Evolutionary conservation across 768 basidiomycete genomes (phyloP), one percentile per base, ranked within the genome.

Genomic region (Xerocomellus dryophilus): DNA sequence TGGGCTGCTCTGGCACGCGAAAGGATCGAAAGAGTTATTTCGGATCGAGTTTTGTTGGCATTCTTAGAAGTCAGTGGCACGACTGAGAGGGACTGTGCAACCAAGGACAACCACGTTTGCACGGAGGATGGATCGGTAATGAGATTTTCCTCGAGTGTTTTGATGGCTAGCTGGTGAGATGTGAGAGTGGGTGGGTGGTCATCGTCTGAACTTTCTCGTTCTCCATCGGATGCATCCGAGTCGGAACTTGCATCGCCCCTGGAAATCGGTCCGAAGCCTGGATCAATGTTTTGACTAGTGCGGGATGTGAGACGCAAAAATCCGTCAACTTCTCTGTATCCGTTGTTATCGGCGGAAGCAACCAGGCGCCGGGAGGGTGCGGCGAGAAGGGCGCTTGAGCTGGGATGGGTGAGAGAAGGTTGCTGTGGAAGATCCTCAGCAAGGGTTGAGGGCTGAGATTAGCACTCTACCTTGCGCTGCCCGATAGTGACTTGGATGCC

Each of bases 21-120:
- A 29, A 92, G 74, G 29, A 93, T 74, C 4, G 90, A 81, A 15
- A 87, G 61, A 3, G 87, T 72, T 52, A 91, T 83, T 59, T 93
- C 90, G 0, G 85, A 79, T 17, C 87, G 84, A 27, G 82, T 79
- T 67, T 79, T 83, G 11, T 74, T 71, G 5, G 87, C 81, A 65
- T 90, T 88, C 69, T 86, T 90, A 1, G 88, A 85, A 2, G 74
- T 71, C 8, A 77, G 54, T 2, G 89, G 86, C 38, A 87, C 76
- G 8, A 78, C 77, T 0, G 82, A 82, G 27, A 90, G 71, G 3
- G 84, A 83, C 47, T 84, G 81, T 2, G 80, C 76, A 15, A 91
- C 68, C 18, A 91, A 72, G 5, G 78, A 71, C 17, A 89, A 66
- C 91, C 91, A 93, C 11, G 74, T 74, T 15, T 74, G 58, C 11